Evolutionary conservation across 2,329 filamentous ascomycete genomes (phyloP).

Genomic region (Geosmithia flava): DNA sequence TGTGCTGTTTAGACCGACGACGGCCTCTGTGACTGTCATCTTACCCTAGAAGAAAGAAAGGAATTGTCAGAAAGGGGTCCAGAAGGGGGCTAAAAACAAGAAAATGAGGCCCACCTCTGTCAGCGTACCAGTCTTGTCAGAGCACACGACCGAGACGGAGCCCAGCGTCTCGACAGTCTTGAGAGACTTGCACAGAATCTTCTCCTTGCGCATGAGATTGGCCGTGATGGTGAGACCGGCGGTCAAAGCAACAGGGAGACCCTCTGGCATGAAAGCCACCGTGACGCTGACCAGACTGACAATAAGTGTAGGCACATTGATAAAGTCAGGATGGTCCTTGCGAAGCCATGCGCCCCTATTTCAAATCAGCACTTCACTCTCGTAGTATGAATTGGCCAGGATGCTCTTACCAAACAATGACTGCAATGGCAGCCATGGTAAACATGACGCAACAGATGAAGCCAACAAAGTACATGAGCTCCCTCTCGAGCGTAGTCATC

Average conservation of each 20-base stretch:
- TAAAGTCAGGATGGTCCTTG: constrained; percentile 54
- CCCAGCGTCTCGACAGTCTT: constrained; percentile 70
- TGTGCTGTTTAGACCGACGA: constrained; percentile 39
- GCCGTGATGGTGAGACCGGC: constrained; percentile 64
- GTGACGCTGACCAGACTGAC: constrained; percentile 61
- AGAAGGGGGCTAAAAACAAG: not conserved
- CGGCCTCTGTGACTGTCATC: constrained; percentile 61
- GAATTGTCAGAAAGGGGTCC: too few relatives aligned
- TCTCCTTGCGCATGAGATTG: constrained; percentile 64
- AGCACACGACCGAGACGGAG: constrained; percentile 61
- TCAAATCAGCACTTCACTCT: not conserved
- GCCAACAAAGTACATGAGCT: constrained; percentile 60
- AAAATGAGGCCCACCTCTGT: constrained; percentile 29
- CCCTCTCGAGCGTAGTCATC: constrained; percentile 58
- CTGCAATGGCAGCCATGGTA: constrained; percentile 49
- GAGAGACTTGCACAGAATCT: constrained; percentile 67
- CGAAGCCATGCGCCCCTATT: constrained; percentile 57
- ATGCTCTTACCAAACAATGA: constrained; percentile 54
- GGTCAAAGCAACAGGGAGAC: constrained; percentile 57
- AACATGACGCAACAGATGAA: constrained; percentile 59
- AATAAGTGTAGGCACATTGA: constrained; percentile 59
- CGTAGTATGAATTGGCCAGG: too few relatives aligned
- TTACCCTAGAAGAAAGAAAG: constrained; percentile 36
- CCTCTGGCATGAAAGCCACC: constrained; percentile 67
- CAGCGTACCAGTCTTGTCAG: constrained; percentile 64